phyloP scores from a whole-genome alignment of 345 rosid genomes.

The Erucastrum elatum region DNA sequence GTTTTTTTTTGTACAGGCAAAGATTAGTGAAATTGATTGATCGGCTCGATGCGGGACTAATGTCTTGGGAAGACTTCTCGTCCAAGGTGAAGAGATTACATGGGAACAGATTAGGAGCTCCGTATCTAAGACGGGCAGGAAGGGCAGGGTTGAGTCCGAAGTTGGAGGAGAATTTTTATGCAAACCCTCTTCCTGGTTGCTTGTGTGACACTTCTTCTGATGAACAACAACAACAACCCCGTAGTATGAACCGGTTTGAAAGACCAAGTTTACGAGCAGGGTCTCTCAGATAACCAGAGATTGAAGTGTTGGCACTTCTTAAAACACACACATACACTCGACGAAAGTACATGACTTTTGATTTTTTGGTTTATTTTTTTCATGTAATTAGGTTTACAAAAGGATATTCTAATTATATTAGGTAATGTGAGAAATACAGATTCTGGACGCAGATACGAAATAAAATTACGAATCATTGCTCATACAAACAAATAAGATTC shows the following conservation, averaged over 20 bases:
- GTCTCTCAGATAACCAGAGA: slow-evolving; percentile 30
- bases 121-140: slow-evolving; percentile 47
- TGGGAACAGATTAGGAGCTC: slow-evolving; percentile 52
- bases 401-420: neutral
- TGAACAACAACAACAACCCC: slow-evolving; percentile 12
- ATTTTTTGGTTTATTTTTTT: neutral
- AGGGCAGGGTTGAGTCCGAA: slow-evolving; percentile 35
- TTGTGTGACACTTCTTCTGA: slow-evolving; percentile 51
- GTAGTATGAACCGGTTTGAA: slow-evolving; percentile 33
- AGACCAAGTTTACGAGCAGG: slow-evolving; percentile 36
- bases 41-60: slow-evolving; percentile 44
- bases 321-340: neutral
- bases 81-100: slow-evolving; percentile 48
- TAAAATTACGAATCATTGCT: neutral
- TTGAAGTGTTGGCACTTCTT: neutral
- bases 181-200: slow-evolving; percentile 76
- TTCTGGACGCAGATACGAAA: neutral
- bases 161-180: slow-evolving; percentile 64
- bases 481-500: neutral
- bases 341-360: neutral
- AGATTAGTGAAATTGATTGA: slow-evolving; percentile 64
- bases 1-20: slow-evolving; percentile 35
- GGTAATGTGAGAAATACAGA: slow-evolving; percentile 12
- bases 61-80: slow-evolving; percentile 56
- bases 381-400: slow-evolving; percentile 5